A percentile compares a stretch with the other conserved stretches of the same genome.
These are phyloP conservation scores for Chlamydomonas sp. DNA, from an alignment of 139 green algal genomes.

Conservation along the genomic window DNA sequence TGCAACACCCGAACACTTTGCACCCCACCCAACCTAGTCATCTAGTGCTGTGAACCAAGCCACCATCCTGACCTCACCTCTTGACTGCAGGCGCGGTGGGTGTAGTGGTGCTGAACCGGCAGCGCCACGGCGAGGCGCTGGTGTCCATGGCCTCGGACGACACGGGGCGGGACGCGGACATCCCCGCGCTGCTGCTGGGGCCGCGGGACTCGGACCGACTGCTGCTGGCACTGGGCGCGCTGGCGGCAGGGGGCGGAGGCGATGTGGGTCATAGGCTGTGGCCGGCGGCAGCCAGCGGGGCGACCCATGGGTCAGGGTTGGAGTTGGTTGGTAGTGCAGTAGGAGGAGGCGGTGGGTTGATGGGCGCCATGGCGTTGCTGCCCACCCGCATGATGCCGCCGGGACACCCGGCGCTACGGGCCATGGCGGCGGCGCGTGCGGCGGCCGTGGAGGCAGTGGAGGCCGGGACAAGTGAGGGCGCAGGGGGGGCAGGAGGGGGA, in stretches of 20 bases:
- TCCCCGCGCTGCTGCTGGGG: constrained; percentile 45
- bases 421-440: neutral
- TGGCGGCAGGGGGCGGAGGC: neutral
- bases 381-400: neutral
- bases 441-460: neutral
- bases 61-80: no score
- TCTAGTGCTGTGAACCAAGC: no score
- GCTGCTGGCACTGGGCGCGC: neutral
- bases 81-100: constrained; percentile 46
- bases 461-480: neutral
- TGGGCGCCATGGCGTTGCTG: neutral
- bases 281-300: no score
- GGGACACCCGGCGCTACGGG: no score
- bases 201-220: neutral
- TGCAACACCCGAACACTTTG: no score
- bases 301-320: no score
- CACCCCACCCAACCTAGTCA: no score
- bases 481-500: neutral
- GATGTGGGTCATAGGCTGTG: neutral
- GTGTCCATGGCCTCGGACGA: constrained; percentile 48
- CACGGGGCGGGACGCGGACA: neutral
- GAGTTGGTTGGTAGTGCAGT: no score
- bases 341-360: no score
- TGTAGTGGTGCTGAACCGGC: constrained; percentile 62
- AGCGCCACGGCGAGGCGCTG: constrained; percentile 13